These are phyloP conservation scores for Diaporthe caulivora DNA, from an alignment of 2,329 filamentous ascomycete species.

Conservation along the genomic window DNA sequence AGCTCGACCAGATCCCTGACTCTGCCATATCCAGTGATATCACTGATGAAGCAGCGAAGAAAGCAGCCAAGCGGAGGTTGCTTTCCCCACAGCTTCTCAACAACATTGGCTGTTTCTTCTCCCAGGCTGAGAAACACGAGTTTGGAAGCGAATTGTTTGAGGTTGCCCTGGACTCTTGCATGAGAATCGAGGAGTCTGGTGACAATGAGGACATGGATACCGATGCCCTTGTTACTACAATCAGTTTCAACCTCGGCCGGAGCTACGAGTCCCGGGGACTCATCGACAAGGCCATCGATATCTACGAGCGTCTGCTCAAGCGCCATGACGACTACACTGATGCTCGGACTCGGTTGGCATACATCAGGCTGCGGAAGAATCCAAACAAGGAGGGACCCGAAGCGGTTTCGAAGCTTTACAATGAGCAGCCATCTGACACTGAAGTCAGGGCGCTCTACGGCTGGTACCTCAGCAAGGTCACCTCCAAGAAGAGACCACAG, in stretches of 20 bases:
- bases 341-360: conserved; percentile 87
- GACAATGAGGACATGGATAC: conserved; percentile 81
- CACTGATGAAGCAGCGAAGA: conserved; percentile 71
- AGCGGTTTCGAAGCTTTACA: conserved; percentile 85
- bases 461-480: conserved; percentile 89
- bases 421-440: conserved; percentile 84
- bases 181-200: conserved; percentile 82
- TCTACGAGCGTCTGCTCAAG: conserved; percentile 87
- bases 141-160: conserved; percentile 90
- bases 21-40: conserved; percentile 73
- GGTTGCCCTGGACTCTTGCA: conserved; percentile 88
- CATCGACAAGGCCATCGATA: conserved; percentile 84
- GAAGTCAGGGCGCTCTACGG: conserved; percentile 94
- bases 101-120: conserved; percentile 97
- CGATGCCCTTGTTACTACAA: conserved; percentile 92
- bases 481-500: conserved; percentile 82
- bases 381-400: conserved; percentile 90
- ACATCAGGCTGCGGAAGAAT: conserved; percentile 85
- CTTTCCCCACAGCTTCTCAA: conserved; percentile 93
- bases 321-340: conserved; percentile 94
- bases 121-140: conserved; percentile 85
- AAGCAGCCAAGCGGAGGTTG: conserved; percentile 76
- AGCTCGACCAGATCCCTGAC: conserved; percentile 81
- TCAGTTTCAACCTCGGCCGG: conserved; percentile 95
- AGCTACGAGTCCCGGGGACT: conserved; percentile 91